These are phyloP conservation scores for Diutina sp. DNA, from an alignment of 1,139 yeast genomes.

Conservation along the genomic window DNA sequence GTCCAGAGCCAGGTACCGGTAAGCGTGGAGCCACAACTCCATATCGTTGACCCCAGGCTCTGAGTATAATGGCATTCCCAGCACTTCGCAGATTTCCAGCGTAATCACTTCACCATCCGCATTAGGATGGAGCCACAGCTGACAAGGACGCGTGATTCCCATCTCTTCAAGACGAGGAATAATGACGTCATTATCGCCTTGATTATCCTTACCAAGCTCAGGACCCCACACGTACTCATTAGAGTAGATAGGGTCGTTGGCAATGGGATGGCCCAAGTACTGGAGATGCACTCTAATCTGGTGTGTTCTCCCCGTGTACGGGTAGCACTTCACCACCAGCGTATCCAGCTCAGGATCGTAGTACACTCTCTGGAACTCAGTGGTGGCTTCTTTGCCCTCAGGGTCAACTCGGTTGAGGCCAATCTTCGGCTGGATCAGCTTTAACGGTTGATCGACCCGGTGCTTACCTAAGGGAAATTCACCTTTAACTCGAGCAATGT, in stretches of 20 bases:
- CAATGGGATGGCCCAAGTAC: constrained; percentile 78
- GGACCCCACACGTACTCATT: constrained; percentile 62
- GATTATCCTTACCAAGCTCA: constrained; percentile 39
- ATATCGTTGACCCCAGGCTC: constrained; percentile 86
- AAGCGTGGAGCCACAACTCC: constrained; percentile 85
- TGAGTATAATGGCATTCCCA: constrained; percentile 64
- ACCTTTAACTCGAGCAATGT: constrained; percentile 80
- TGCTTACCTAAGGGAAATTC: constrained; percentile 48
- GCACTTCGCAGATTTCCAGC: constrained; percentile 47
- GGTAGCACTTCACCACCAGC: constrained; percentile 72
- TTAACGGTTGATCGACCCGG: constrained; percentile 54
- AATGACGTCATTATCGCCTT: constrained; percentile 23
- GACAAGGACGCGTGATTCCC: constrained; percentile 58
- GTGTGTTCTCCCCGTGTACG: constrained; percentile 88
- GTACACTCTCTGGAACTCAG: constrained; percentile 41
- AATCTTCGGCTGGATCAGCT: constrained; percentile 65
- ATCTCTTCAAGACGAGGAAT: constrained; percentile 38
- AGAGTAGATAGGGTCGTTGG: constrained; percentile 82
- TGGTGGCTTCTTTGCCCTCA: constrained; percentile 55
- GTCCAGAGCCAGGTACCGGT: constrained; percentile 49
- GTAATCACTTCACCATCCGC: constrained; percentile 49
- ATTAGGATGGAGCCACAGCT: constrained; percentile 53
- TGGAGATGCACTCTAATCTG: constrained; percentile 91
- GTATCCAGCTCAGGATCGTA: constrained; percentile 44
- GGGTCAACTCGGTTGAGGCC: constrained; percentile 62